Percentiles rank a stretch among this genome's conserved stretches.
These are phyloP conservation scores for Candida michaelii DNA, from an alignment of 805 yeast species.

Conservation along the genomic window DNA sequence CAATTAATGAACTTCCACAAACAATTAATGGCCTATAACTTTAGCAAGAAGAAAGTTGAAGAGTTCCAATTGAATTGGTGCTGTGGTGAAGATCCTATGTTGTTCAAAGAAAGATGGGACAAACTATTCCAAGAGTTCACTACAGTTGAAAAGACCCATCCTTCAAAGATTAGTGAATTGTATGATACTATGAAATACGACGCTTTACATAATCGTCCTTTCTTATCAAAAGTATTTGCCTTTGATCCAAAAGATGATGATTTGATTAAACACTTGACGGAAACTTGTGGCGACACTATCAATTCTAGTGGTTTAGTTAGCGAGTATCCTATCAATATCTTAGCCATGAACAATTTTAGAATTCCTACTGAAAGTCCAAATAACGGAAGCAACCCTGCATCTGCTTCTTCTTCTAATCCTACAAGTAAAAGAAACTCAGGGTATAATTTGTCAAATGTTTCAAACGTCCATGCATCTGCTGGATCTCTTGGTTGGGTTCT, in stretches of 20 bases:
- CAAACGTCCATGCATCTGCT: constrained; percentile 39
- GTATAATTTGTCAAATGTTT: constrained; percentile 21
- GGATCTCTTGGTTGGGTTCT: constrained; percentile 78
- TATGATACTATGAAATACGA: constrained; percentile 99
- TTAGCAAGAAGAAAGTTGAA: constrained; percentile 61
- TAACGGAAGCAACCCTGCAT: background rate
- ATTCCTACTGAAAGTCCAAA: constrained; percentile 42
- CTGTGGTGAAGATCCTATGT: constrained; percentile 88
- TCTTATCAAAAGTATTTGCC: constrained; percentile 77
- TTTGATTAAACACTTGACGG: constrained; percentile 35
- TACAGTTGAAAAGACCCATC: constrained; percentile 93
- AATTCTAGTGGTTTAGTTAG: constrained; percentile 59
- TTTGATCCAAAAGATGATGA: constrained; percentile 50
- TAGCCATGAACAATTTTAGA: constrained; percentile 76
- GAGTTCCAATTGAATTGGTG: constrained; percentile 86
- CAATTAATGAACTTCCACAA: constrained; percentile 93
- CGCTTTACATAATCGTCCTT: constrained; percentile 91
- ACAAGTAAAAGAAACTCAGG: constrained; percentile 23
- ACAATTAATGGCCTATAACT: constrained; percentile 78
- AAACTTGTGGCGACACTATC: constrained; percentile 42
- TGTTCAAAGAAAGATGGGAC: constrained; percentile 96
- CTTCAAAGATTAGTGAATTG: constrained; percentile 92
- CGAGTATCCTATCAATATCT: constrained; percentile 69
- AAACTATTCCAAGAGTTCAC: constrained; percentile 89
- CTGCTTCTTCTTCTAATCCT: constrained; percentile 17